Evolutionary conservation across 1,284 basidiomycete species (phyloP).

Genomic region (Omphalotus olearius): DNA sequence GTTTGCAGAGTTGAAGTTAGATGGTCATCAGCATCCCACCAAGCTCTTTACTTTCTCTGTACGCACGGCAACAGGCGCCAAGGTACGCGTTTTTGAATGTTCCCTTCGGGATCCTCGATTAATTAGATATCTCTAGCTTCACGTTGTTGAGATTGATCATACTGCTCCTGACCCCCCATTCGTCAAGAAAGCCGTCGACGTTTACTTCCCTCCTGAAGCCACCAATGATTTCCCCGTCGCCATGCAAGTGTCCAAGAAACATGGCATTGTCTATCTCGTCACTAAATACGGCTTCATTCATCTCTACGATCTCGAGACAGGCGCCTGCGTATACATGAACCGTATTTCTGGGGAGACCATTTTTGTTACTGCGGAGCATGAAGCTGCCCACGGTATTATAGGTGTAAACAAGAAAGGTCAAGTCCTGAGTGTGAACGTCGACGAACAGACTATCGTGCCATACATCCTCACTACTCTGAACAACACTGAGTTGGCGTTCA

Average conservation of each 20-base stretch:
- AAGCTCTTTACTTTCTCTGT: conserved; percentile 98
- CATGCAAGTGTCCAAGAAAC: conserved; percentile 97
- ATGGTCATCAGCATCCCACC: conserved; percentile 78
- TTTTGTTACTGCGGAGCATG: conserved; percentile 97
- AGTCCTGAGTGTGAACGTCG: conserved; percentile 94
- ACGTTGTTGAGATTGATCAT: conserved; percentile 99
- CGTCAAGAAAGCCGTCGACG: conserved; percentile 97
- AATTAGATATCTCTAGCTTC: conserved; percentile 58
- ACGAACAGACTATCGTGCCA: conserved; percentile 94
- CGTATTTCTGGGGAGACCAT: conserved; percentile 99
- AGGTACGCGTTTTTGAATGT: conserved; percentile 53
- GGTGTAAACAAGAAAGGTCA: conserved; percentile 99
- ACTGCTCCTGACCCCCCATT: conserved; percentile 93
- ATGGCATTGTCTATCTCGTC: conserved; percentile 96
- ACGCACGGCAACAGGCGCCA: conserved; percentile 93
- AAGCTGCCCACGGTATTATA: conserved; percentile 92
- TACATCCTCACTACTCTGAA: conserved; percentile 94
- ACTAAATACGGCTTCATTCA: conserved; percentile 99
- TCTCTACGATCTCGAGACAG: conserved; percentile 98
- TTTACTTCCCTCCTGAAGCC: conserved; percentile 99
- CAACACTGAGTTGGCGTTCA: conserved; percentile 98
- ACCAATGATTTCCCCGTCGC: conserved; percentile 99
- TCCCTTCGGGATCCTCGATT: conserved; percentile 6
- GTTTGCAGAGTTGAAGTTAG: conserved; percentile 90
- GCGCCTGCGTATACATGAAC: conserved; percentile 99